Conservation (phyloP, 108 stramenopile genomes). For the Pseudonitzschia multistriata region DNA sequence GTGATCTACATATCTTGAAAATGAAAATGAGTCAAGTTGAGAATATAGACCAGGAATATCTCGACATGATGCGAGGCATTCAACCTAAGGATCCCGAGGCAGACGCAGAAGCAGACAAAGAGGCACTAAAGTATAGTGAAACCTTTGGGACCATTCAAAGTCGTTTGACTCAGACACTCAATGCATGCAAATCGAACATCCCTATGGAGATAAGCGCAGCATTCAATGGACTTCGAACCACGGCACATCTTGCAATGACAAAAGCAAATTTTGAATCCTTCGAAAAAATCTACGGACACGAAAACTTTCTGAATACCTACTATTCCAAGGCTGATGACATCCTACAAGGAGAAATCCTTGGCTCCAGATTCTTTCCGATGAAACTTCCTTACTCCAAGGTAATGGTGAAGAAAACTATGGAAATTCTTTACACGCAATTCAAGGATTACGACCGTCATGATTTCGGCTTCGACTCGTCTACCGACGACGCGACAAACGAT, state of each 20-base stretch:
- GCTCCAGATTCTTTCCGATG: not conserved
- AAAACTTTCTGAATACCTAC: not conserved
- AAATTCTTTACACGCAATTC: too few species aligned
- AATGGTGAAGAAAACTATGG: too few species aligned
- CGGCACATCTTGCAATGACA: not conserved
- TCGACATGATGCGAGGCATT: not conserved
- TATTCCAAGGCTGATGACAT: not conserved
- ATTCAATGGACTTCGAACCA: slow-evolving; percentile 1
- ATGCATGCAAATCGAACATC: not conserved
- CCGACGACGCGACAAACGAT: too few species aligned
- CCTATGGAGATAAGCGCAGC: not conserved
- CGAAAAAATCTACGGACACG: not conserved
- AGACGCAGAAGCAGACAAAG: not conserved
- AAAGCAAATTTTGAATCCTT: too few species aligned
- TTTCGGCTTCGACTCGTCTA: too few species aligned
- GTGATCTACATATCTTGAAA: not conserved
- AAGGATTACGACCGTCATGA: too few species aligned
- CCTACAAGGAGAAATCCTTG: not conserved
- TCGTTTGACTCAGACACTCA: not conserved
- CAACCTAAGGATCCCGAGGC: not conserved
- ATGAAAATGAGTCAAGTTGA: not conserved
- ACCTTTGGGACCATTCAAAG: not conserved
- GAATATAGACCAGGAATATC: not conserved
- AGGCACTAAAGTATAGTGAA: not conserved
- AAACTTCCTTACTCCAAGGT: not conserved